A percentile compares a stretch with the other conserved stretches of the same genome.
These are phyloP conservation scores for Aspergillus novoparasiticus DNA, from an alignment of 2,329 filamentous ascomycete species.

Conservation along the genomic window DNA sequence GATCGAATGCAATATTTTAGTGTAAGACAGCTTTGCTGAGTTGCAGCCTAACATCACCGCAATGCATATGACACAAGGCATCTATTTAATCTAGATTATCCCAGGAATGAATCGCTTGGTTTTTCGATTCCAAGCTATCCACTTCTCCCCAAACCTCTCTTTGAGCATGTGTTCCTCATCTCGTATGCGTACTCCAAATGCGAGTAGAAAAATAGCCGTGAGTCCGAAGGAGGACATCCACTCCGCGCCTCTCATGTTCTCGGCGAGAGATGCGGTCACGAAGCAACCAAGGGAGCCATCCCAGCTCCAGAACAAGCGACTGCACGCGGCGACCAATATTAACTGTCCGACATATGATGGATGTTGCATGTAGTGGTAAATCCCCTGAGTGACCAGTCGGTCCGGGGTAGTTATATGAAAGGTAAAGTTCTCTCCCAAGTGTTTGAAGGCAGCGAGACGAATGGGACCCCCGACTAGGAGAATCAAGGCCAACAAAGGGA, in stretches of 20 bases:
- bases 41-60: too few relatives aligned
- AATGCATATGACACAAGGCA: too few relatives aligned
- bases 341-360: slow-evolving; percentile 54
- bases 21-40: too few relatives aligned
- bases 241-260: too few relatives aligned
- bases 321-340: not conserved
- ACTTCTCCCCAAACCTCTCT: slow-evolving; percentile 50
- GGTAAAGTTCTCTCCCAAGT: slow-evolving; percentile 57
- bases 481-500: slow-evolving; percentile 13
- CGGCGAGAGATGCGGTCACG: too few relatives aligned
- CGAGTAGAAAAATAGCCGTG: slow-evolving; percentile 13
- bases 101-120: slow-evolving; percentile 56
- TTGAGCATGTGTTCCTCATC: slow-evolving; percentile 57
- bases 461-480: slow-evolving; percentile 22
- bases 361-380: slow-evolving; percentile 56
- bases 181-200: slow-evolving; percentile 40
- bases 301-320: too few relatives aligned
- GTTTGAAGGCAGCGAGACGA: slow-evolving; percentile 45
- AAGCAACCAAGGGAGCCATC: not conserved
- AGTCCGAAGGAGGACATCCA: too few relatives aligned
- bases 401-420: slow-evolving; percentile 54
- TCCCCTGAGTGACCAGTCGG: slow-evolving; percentile 48
- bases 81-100: too few relatives aligned
- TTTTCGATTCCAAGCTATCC: slow-evolving; percentile 51
- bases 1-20: too few relatives aligned